Evolutionary conservation across 805 yeast genomes (phyloP).

Genomic region (Metschnikowia arizonensis): DNA sequence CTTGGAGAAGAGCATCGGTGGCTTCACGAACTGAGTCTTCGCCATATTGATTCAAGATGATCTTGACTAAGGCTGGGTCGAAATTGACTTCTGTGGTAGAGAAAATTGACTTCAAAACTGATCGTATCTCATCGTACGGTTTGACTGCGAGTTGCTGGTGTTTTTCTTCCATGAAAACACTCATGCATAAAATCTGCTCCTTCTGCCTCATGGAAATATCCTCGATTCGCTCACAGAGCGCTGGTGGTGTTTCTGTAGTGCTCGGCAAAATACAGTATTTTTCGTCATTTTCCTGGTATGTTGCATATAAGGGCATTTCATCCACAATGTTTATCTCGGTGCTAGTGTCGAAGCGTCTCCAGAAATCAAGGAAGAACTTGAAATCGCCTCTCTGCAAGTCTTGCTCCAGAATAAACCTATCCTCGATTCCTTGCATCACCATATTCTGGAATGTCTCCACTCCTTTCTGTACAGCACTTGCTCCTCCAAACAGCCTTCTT

Average conservation of each 20-base stretch:
- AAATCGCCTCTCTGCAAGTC: slow-evolving; percentile 53
- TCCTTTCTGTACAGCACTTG: slow-evolving; percentile 52
- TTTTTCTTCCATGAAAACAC: slow-evolving; percentile 40
- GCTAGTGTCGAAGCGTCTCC: slow-evolving; percentile 54
- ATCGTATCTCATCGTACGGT: slow-evolving; percentile 33
- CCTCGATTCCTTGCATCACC: slow-evolving; percentile 54
- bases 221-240: slow-evolving; percentile 42
- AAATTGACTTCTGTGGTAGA: slow-evolving; percentile 50
- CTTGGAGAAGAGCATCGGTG: slow-evolving; percentile 46
- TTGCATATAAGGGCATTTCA: slow-evolving; percentile 35
- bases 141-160: slow-evolving; percentile 1
- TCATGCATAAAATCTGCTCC: slow-evolving; percentile 49
- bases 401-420: slow-evolving; percentile 45
- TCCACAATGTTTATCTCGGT: slow-evolving; percentile 26
- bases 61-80: slow-evolving; percentile 43
- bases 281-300: slow-evolving; percentile 45
- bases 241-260: slow-evolving; percentile 2
- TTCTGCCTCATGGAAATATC: slow-evolving; percentile 68
- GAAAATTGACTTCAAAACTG: slow-evolving; percentile 52
- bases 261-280: slow-evolving; percentile 39
- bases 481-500: slow-evolving; percentile 46
- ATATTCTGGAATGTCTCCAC: slow-evolving; percentile 66
- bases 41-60: slow-evolving; percentile 42
- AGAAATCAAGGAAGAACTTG: slow-evolving; percentile 50
- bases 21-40: slow-evolving; percentile 49